Evolutionary conservation across 139 green algal genomes (phyloP), one percentile per base, ranked within the genome.

Genomic region (Haematococcus lacustris): DNA sequence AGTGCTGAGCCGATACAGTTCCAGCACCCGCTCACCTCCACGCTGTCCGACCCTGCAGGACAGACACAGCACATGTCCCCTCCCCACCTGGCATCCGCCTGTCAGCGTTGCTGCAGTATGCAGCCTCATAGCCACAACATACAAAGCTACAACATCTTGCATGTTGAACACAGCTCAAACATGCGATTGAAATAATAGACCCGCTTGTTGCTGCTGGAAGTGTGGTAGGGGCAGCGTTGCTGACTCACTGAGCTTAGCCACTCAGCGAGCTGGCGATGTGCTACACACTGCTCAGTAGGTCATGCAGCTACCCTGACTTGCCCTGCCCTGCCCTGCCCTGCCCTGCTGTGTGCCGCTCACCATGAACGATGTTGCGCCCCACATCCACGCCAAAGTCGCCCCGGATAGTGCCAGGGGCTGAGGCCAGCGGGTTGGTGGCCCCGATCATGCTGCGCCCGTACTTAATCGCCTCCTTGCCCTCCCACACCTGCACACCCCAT

Each of bases 391-490:
- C 86, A 62, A 82, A 91, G 66, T 94, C 89, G 32, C 85, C 88
- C 76, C 88, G 74, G 76, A 94, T 91, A 3, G 89, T 94, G 39
- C 89, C 89, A 26, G 89, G 89, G 1, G 83, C 71, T 35, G 87
- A 91, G 17, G 83, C 83, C 30, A 90, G 78, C 0, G 89, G 89
- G 76, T 92, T 94, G 71, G 89, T 94, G 21, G 83, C 87, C 3
- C 89, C 89, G 74, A 94, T 94, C 82, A 94, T 89, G n/a, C 71
- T 85, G 9, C 89, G 68, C 6, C 88, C 88, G 35, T 79, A 86
- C 73, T 85, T 87, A 37, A 94, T 83, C 1, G 88, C 81, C 28
- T 86, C 84, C 69, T 86, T 86, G 62, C 89, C 89, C 71, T 93
- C 88, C 83, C 86, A 94, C 34, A 89, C 76, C 76, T 91, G 78